A percentile compares a stretch with the other conserved stretches of the same genome.
These are phyloP conservation scores for Nakazawaea ambrosiae DNA, from an alignment of 805 yeast species.

Conservation along the genomic window DNA sequence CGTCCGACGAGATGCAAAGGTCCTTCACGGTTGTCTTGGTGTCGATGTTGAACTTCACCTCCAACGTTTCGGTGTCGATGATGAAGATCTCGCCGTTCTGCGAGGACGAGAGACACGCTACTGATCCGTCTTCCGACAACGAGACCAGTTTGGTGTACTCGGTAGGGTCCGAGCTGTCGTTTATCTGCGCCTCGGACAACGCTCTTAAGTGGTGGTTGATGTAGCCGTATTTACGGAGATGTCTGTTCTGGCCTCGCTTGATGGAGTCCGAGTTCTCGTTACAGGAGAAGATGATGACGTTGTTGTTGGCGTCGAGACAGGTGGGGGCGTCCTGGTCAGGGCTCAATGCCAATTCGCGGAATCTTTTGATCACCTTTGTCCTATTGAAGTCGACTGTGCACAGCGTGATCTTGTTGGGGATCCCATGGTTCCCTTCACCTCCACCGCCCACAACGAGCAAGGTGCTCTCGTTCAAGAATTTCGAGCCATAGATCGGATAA, in stretches of 20 bases:
- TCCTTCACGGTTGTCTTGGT: constrained; percentile 55
- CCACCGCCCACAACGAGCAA: constrained; percentile 89
- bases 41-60: constrained; percentile 44
- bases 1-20: constrained; percentile 60
- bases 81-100: constrained; percentile 50
- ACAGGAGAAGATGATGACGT: constrained; percentile 62
- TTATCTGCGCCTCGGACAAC: constrained; percentile 52
- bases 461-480: constrained; percentile 53
- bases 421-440: constrained; percentile 87
- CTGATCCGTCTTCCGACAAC: constrained; percentile 49
- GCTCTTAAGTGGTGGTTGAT: constrained; percentile 57
- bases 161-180: constrained; percentile 38
- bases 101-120: constrained; percentile 67
- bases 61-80: constrained; percentile 49
- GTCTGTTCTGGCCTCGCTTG: constrained; percentile 57
- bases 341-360: constrained; percentile 54
- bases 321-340: constrained; percentile 84
- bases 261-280: constrained; percentile 60
- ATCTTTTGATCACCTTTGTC: constrained; percentile 43
- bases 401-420: constrained; percentile 75
- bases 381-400: constrained; percentile 49
- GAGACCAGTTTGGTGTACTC: constrained; percentile 61
- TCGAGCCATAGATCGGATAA: constrained; percentile 78
- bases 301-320: constrained; percentile 54
- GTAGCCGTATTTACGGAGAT: constrained; percentile 57